Percentiles rank a stretch among this genome's conserved stretches.
Conservation (phyloP, 169 alveolate genomes). For the Plasmodium berghei region DNA sequence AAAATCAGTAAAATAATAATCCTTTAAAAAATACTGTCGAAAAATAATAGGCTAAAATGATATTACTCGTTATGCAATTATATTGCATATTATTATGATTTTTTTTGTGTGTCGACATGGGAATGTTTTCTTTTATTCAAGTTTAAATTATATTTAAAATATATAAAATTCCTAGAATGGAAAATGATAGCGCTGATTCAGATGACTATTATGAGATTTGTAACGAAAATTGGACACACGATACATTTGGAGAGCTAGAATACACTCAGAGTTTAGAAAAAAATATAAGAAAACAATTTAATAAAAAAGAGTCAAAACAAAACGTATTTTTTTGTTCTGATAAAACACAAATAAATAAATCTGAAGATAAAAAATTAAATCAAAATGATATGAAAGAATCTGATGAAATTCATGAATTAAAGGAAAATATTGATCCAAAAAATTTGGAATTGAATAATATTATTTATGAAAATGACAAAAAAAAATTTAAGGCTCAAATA, state of each 20-base stretch:
- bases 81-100: no score
- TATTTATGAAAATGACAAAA: neutral
- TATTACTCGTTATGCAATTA: no score
- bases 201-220: constrained; percentile 70
- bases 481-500: neutral
- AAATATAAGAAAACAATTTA: constrained; percentile 53
- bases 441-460: neutral
- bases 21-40: no score
- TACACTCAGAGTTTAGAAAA: constrained; percentile 57
- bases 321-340: constrained; percentile 47
- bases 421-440: neutral
- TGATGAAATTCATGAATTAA: neutral
- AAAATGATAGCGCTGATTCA: constrained; percentile 30
- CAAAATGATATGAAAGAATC: constrained; percentile 5
- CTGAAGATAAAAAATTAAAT: neutral
- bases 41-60: no score
- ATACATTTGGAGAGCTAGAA: constrained; percentile 63
- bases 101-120: no score
- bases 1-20: no score
- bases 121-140: no score
- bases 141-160: no score
- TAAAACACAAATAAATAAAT: constrained; percentile 22
- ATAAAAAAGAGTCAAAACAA: constrained; percentile 57
- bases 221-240: constrained; percentile 64
- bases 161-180: constrained; percentile 11